Base-by-base conservation (phyloP, 2,329 filamentous ascomycete genomes). In the Lachnellula hyalina region DNA sequence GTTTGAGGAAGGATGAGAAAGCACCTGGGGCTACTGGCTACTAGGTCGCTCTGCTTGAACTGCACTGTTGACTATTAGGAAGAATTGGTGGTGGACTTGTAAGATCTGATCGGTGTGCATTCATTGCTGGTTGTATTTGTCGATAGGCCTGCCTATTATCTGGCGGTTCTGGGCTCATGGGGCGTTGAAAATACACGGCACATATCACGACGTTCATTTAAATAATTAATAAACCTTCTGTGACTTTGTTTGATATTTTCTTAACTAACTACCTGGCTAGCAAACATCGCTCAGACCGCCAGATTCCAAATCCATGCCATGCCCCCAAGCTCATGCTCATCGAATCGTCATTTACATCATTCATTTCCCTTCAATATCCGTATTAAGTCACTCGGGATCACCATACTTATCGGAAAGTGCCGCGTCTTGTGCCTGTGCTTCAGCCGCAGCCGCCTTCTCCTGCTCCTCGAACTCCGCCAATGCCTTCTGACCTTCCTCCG, bases 1-100 rank as follows among this genome's bases (percentile, higher is more conserved):
- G 85, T 72, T 75, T 99, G 74, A 86, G 86, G 75, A 96, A 96
- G 77, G 94, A 99, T 65, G 88, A 96, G 75, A 95, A 95, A 74
- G 85, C 84, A 23, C 85, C 84, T 21, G 85, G 84, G 60, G 82
- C 84, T 52, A 80, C 77, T 59, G 84, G 84, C 55, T 82, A 84
- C 67, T 86, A 76, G 65, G 48, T 28, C 17, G 9, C 48, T 21
- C n/a, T 11, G 21, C 23, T 49, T 35, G 44, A 38, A 34, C 19
- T 40, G 25, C 44, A 40, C 41, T 40, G 49, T 42, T 46, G 61
- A 51, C 47, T 53, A 52, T 54, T 23, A 47, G 55, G 44, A 47
- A 17, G 47, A 32, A 32, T 32, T 32, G 8, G 25, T 19, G 50
- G 53, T 35, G 54, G 40, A 48, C 55, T 62, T 67, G 63, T 67